Conservation (phyloP, 73 alveolate species). For the Symbiodinium natans region DNA sequence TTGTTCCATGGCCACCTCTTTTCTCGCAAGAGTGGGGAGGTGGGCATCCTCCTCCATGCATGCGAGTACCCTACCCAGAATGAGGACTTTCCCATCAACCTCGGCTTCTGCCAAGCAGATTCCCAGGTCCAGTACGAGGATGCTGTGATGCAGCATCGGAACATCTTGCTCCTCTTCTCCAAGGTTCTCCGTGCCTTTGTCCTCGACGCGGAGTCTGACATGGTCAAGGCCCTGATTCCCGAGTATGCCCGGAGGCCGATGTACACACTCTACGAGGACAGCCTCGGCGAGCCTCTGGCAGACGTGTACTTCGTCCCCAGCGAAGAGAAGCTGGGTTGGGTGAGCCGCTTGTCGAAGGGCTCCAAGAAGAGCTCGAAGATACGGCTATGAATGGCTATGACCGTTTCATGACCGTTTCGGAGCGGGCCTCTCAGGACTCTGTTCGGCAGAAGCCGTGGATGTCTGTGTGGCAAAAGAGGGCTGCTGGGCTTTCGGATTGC, state of each 20-base stretch:
- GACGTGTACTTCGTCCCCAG: conserved; percentile 59
- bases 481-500: no score
- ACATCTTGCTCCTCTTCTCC: conserved; percentile 44
- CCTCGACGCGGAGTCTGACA: conserved; percentile 66
- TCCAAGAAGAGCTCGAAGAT: neutral
- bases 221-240: conserved; percentile 35
- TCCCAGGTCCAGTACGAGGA: conserved; percentile 35
- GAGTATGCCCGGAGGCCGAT: conserved; percentile 62
- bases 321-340: conserved; percentile 51
- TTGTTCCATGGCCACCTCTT: conserved; percentile 78
- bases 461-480: no score
- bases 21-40: conserved; percentile 35
- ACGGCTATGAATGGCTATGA: neutral
- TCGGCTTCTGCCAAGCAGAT: conserved; percentile 88
- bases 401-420: no score
- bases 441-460: no score
- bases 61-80: conserved; percentile 78
- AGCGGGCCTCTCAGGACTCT: no score
- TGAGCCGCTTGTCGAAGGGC: no score
- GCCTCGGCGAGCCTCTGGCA: conserved; percentile 76
- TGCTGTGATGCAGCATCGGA: conserved; percentile 80
- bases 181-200: conserved; percentile 53
- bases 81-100: conserved; percentile 59
- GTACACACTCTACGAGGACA: conserved; percentile 90
- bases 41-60: conserved; percentile 70